Conservation (phyloP, 371 early-diverging fungal genomes). For the Mucor saturninus region DNA sequence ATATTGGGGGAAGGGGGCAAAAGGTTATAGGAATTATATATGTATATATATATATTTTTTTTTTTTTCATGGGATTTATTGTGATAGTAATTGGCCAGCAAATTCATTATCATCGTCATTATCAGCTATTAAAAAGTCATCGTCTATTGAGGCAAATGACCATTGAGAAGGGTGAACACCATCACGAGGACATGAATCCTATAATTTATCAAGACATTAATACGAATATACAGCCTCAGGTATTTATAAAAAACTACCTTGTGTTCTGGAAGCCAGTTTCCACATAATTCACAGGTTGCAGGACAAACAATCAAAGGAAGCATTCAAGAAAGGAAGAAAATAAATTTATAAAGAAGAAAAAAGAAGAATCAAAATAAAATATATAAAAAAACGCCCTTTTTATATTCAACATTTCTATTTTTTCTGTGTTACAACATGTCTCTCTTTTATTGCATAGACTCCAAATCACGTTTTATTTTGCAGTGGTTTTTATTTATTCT, state of each 20-base stretch:
- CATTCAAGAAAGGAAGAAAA: constrained; percentile 3
- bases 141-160: constrained; percentile 4
- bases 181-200: constrained; percentile 32
- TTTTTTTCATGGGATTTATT: not conserved
- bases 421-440: constrained; percentile 1
- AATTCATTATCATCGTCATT: not conserved
- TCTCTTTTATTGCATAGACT: not conserved
- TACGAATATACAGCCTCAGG: not conserved
- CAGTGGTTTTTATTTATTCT: not conserved
- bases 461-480: not conserved
- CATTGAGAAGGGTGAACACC: constrained; percentile 40
- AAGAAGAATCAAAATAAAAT: constrained; percentile 2
- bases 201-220: not conserved
- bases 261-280: constrained; percentile 41
- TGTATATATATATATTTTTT: not conserved
- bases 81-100: not conserved
- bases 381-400: constrained; percentile 9
- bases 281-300: constrained; percentile 45
- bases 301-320: constrained; percentile 19
- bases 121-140: not conserved
- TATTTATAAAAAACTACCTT: constrained; percentile 21
- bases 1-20: too few species aligned
- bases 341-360: constrained; percentile 6
- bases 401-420: not conserved
- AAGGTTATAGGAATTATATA: too few species aligned